Conservation (phyloP, 2,329 filamentous ascomycete genomes). For the Arachnopeziza araneosa region DNA sequence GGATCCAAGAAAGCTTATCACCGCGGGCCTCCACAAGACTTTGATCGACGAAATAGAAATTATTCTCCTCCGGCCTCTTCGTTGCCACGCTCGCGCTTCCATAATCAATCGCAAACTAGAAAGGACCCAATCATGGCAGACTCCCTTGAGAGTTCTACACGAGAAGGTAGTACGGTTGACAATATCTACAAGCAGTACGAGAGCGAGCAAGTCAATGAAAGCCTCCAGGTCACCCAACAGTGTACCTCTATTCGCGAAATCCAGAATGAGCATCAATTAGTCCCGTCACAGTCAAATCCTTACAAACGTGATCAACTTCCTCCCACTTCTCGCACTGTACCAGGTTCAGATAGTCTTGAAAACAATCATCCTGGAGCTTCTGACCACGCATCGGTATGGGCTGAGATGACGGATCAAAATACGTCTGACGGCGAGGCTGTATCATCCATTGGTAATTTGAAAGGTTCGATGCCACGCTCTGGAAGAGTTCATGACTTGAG, state of each 20-base stretch:
- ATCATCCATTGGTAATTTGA: neutral
- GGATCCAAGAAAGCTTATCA: no score
- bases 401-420: neutral
- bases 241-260: no score
- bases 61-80: no score
- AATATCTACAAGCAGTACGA: conserved; percentile 26
- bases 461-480: neutral
- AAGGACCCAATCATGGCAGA: neutral
- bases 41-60: no score
- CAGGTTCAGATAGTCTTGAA: neutral
- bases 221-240: no score
- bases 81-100: neutral
- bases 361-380: neutral
- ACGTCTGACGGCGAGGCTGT: neutral
- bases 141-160: conserved; percentile 9
- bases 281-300: neutral
- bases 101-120: neutral
- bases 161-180: conserved; percentile 25
- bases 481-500: neutral
- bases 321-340: neutral
- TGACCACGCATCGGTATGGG: neutral
- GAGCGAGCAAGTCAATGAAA: neutral
- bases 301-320: neutral
- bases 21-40: no score
- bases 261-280: no score